A percentile compares a stretch with the other conserved stretches of the same genome.
Conservation (phyloP, 805 yeast species). For the Clavispora fructus region DNA sequence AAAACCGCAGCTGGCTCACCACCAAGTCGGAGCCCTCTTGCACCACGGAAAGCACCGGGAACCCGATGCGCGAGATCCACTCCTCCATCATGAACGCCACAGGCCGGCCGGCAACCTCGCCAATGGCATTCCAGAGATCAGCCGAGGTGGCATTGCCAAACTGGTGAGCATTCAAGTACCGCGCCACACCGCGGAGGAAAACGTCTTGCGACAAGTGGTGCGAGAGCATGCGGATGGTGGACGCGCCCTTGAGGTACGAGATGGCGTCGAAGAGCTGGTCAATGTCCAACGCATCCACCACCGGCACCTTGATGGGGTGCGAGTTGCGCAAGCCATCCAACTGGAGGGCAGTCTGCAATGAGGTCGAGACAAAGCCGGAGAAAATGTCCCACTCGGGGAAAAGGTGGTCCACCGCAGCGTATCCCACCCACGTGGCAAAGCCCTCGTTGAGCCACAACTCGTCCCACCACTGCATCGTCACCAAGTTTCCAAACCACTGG, state of each 20-base stretch:
- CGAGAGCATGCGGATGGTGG: conserved; percentile 72
- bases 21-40: conserved; percentile 27
- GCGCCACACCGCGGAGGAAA: conserved; percentile 69
- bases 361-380: conserved; percentile 46
- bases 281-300: conserved; percentile 71
- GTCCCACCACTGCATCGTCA: conserved; percentile 94
- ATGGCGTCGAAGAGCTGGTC: conserved; percentile 80
- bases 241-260: conserved; percentile 77
- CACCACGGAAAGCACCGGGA: conserved; percentile 57
- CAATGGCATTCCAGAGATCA: conserved; percentile 66
- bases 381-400: conserved; percentile 82
- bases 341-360: conserved; percentile 46
- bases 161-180: conserved; percentile 57
- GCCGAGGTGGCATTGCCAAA: conserved; percentile 69
- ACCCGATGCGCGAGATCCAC: conserved; percentile 75
- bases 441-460: conserved; percentile 89
- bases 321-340: conserved; percentile 58
- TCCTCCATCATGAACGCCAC: conserved; percentile 55
- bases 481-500: conserved; percentile 88
- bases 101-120: conserved; percentile 59
- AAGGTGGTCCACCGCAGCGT: conserved; percentile 60
- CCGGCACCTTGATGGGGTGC: conserved; percentile 81
- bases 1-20: conserved; percentile 55
- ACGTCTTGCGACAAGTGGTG: conserved; percentile 61
- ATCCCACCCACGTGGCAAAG: conserved; percentile 84